These are phyloP conservation scores for Chlorella sp. DNA, from an alignment of 139 green algal genomes.

Conservation along the genomic window DNA sequence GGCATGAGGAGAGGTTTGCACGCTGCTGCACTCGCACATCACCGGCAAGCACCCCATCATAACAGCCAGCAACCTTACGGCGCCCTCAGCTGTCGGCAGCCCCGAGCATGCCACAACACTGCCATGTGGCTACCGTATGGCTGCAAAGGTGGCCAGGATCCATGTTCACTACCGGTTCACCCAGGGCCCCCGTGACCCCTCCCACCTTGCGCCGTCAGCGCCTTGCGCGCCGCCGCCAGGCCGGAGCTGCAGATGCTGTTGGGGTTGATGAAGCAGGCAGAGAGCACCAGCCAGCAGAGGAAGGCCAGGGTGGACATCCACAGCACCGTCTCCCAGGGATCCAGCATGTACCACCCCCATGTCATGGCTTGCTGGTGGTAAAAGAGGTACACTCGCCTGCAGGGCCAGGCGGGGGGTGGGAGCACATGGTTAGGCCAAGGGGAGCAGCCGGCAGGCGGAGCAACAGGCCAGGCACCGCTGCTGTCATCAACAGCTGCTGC, in stretches of 20 bases:
- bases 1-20: too few species aligned
- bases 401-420: too few species aligned
- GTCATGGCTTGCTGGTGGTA: conserved; percentile 41
- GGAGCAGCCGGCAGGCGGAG: neutral
- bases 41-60: neutral
- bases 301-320: conserved; percentile 18
- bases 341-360: conserved; percentile 43
- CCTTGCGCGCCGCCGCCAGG: conserved; percentile 9
- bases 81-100: neutral
- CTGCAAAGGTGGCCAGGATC: neutral
- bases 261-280: conserved; percentile 29
- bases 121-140: neutral
- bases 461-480: neutral
- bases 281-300: conserved; percentile 5
- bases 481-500: too few species aligned
- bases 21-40: too few species aligned
- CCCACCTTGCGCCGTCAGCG: neutral
- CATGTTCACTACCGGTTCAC: neutral
- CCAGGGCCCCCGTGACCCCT: too few species aligned
- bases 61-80: neutral
- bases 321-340: conserved; percentile 41
- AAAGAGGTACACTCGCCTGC: conserved; percentile 19
- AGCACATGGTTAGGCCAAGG: neutral
- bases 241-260: neutral
- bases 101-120: neutral